Conservation (phyloP, 257 asterid species). For the Lycium ferocissimum region DNA sequence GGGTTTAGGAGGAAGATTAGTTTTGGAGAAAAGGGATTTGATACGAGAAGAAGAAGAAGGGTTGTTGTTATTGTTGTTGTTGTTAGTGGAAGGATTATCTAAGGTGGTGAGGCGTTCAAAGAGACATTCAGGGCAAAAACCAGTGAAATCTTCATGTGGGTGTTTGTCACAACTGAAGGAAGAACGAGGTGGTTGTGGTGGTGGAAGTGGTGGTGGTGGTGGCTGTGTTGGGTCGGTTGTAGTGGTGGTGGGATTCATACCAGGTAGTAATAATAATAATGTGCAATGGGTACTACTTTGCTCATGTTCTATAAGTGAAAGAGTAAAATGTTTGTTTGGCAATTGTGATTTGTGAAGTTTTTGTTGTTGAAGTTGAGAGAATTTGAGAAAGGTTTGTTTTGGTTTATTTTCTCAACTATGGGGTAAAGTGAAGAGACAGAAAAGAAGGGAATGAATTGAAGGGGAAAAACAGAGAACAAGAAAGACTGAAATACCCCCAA, state of each 20-base stretch:
- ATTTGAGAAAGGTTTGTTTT: not conserved
- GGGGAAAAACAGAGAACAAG: too few species aligned
- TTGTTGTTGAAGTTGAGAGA: not conserved
- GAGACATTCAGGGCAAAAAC: slow-evolving; percentile 92
- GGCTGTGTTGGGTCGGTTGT: slow-evolving; percentile 70
- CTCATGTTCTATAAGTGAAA: slow-evolving; percentile 37
- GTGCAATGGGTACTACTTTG: slow-evolving; percentile 48
- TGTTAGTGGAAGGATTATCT: slow-evolving; percentile 63
- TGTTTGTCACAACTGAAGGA: slow-evolving; percentile 91
- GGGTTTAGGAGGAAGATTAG: slow-evolving; percentile 55
- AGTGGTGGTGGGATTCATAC: slow-evolving; percentile 80
- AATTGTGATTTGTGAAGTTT: not conserved
- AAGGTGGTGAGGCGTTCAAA: slow-evolving; percentile 83
- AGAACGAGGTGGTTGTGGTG: slow-evolving; percentile 86
- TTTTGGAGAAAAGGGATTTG: slow-evolving; percentile 63
- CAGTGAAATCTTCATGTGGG: slow-evolving; percentile 78
- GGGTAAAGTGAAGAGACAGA: slow-evolving; percentile 9
- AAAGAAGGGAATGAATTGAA: slow-evolving; percentile 16
- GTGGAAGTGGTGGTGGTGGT: slow-evolving; percentile 56
- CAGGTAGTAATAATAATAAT: slow-evolving; percentile 39
- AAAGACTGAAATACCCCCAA: too few species aligned
- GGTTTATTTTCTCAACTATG: not conserved
- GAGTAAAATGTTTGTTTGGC: not conserved
- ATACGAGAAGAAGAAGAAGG: slow-evolving; percentile 70
- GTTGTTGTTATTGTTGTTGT: slow-evolving; percentile 17